Conservation (phyloP, 768 basidiomycete species). For the Suillus placidus region DNA sequence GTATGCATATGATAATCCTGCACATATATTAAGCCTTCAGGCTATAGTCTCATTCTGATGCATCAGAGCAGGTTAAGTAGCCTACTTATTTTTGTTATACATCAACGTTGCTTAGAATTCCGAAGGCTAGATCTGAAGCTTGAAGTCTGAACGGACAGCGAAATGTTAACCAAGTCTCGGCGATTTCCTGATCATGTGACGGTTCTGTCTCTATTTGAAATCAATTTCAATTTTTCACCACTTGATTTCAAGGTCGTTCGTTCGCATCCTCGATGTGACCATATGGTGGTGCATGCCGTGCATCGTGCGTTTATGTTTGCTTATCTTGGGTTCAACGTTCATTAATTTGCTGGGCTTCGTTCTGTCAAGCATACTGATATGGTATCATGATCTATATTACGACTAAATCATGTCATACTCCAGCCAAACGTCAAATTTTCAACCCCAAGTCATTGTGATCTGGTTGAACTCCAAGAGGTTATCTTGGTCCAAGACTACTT, state of each 20-base stretch:
- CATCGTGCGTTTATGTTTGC: neutral
- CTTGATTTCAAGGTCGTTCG: neutral
- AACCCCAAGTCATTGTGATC: neutral
- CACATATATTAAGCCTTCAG: no score
- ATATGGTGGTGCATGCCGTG: neutral
- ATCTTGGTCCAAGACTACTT: neutral
- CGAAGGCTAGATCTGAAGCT: no score
- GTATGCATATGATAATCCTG: no score
- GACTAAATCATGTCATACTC: neutral
- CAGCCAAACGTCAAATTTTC: neutral
- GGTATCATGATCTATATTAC: neutral
- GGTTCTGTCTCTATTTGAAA: neutral
- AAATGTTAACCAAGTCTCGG: no score
- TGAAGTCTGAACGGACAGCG: no score
- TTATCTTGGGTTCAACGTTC: neutral
- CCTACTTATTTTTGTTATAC: no score
- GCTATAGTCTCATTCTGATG: no score
- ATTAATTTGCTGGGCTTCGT: neutral
- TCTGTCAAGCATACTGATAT: neutral
- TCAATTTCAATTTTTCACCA: neutral
- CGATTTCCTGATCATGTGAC: no score
- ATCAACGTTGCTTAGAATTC: no score
- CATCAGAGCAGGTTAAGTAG: no score
- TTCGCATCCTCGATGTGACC: neutral
- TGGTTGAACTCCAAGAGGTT: neutral